Percentiles rank a stretch among this genome's conserved stretches.
These are phyloP conservation scores for Mycena maculata DNA, from an alignment of 768 basidiomycete species.

Conservation along the genomic window DNA sequence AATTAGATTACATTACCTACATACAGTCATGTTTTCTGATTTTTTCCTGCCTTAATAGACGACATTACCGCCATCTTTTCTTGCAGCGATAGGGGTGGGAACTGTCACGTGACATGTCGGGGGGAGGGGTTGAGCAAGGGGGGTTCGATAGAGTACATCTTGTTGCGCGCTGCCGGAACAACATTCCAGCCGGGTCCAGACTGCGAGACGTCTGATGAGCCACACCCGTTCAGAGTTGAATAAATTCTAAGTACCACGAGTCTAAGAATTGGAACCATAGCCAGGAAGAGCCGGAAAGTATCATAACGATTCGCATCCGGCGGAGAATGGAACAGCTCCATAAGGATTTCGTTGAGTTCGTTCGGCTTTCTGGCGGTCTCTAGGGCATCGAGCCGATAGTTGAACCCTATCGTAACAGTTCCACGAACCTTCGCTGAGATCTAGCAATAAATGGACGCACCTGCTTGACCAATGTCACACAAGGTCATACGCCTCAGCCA, in stretches of 20 bases:
- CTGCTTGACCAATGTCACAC: not conserved
- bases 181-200: not conserved
- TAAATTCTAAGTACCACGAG: not conserved
- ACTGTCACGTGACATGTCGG: too few species aligned
- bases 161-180: not conserved
- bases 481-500: not conserved
- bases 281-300: not conserved
- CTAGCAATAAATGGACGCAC: not conserved
- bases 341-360: not conserved
- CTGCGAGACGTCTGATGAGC: not conserved
- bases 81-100: too few species aligned
- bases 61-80: too few species aligned
- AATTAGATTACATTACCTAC: too few species aligned
- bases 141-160: constrained; percentile 50
- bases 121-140: too few species aligned
- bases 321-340: not conserved
- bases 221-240: not conserved
- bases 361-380: not conserved
- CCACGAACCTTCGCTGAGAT: not conserved
- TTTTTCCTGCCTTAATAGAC: too few species aligned
- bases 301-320: not conserved
- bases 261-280: not conserved
- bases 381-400: not conserved
- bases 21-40: too few species aligned
- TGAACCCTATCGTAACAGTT: not conserved